Evolutionary conservation across 2,329 filamentous ascomycete species (phyloP), one percentile per base, ranked within the genome.

Genomic region (Trichoderma oligosporum): DNA sequence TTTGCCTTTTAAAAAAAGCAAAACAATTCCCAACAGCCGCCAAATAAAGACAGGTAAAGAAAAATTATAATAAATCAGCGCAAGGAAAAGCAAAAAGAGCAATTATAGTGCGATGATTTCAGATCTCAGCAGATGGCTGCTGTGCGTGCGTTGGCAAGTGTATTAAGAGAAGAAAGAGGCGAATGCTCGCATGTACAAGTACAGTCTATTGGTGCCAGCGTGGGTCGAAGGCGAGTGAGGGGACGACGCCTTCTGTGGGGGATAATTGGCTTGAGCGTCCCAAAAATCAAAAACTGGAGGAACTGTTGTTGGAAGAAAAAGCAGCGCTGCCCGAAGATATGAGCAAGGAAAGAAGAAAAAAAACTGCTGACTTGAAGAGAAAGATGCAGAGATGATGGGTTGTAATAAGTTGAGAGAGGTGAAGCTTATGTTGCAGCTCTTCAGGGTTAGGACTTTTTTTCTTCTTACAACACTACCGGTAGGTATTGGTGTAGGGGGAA

Each of bases 181-280:
- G 53, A 56, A 39, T 56, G 33, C 35, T 46, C 53, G 53, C 53
- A 56, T 56, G 53, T 33, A 56, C 53, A 56, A 47, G 53, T 33
- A 56, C 53, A 31, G 25, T 41, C 53, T 47, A 48, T 56, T 56
- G 53, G 53, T 41, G 33, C 51, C 44, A 41, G 44, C 53, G 53
- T 47, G 44, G 44, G 53, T 41, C 53, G 53, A 48, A 48, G 51
- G 53, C 53, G 53, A 56, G 53, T 56, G 53, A 56, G 53, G 53
- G 53, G 53, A 56, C 29, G 51, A 33, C 47, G 47, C 51, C n/a
- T 46, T n/a, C 25, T 38, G 51, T 45, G 51, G 51, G 51, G 51
- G 42, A 25, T 29, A 33, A 38, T 16, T 29, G 25, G 41, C 31
- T 46, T 16, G 33, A 29, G 41, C 31, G 51, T 38, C 27, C 35